These are phyloP conservation scores for Passiflora organensis DNA, from an alignment of 345 rosid species.

Conservation along the genomic window DNA sequence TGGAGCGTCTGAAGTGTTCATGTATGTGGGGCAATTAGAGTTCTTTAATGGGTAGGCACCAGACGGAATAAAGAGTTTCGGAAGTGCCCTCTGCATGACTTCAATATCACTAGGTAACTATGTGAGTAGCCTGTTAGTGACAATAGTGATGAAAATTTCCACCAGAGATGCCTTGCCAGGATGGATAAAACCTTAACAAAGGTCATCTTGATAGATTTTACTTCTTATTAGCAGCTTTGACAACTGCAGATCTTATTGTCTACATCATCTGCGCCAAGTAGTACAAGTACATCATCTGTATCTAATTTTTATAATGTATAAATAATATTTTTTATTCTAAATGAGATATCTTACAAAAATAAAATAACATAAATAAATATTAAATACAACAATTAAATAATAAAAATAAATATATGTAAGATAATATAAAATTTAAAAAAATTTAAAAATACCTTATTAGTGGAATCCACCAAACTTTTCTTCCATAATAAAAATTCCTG, in stretches of 20 bases:
- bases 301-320: too few species aligned
- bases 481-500: too few species aligned
- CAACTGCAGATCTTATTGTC: slow-evolving; percentile 15
- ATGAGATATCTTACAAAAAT: too few species aligned
- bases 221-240: slow-evolving; percentile 26
- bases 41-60: slow-evolving; percentile 32
- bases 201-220: slow-evolving; percentile 27
- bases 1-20: slow-evolving; percentile 36
- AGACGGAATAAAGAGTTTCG: slow-evolving; percentile 31
- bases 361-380: too few species aligned
- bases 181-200: slow-evolving; percentile 27
- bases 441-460: too few species aligned
- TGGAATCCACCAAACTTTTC: too few species aligned
- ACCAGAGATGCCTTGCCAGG: slow-evolving; percentile 18
- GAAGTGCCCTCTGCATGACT: slow-evolving; percentile 33
- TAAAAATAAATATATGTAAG: too few species aligned
- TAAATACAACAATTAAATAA: too few species aligned
- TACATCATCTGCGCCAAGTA: slow-evolving; percentile 22
- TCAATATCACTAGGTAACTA: slow-evolving; percentile 32
- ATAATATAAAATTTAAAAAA: too few species aligned
- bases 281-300: slow-evolving; percentile 19
- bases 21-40: slow-evolving; percentile 30
- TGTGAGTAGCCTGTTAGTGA: slow-evolving; percentile 27
- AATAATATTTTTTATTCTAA: too few species aligned
- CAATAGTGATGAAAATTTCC: slow-evolving; percentile 25